Evolutionary conservation across 176 grass and related monocot species (phyloP), one percentile per base, ranked within the genome.

Genomic region (Rhynchospora tenuis): DNA sequence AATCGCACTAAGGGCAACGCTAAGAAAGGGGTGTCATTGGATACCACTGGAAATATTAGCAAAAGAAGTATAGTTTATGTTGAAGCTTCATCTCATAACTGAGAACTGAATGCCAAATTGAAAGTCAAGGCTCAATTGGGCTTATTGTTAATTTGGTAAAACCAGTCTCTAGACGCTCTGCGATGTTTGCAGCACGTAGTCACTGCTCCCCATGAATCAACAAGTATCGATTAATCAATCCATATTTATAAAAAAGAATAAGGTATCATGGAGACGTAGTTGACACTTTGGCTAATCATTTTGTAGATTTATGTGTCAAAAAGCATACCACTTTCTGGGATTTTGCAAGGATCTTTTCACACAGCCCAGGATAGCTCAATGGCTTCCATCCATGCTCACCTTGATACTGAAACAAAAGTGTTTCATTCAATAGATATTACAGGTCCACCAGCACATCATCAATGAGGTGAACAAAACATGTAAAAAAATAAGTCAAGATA

Each of bases 311-410:
- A 51, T 0, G 46, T 54, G 77, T 80, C 64, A 77, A 27, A 87
- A 79, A 12, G 88, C 92, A 75, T 95, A 98, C 96, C 92, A 98
- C 87, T 84, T 89, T 95, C 89, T 98, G 96, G 68, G 90, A 95
- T 95, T 98, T 98, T 73, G 93, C 89, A 83, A 98, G 96, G 59
- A 98, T 92, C 70, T 93, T 98, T 60, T 98, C 96, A 87, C 96
- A 98, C 44, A 98, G 51, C 71, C 93, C 96, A 78, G 91, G 89
- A 82, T 98, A 98, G 71, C 83, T 89, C 89, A 90, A 83, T 33
- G 96, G 96, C 65, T 88, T 93, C 96, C 96, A 98, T 79, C 93
- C 96, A 87, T 89, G 23, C 75, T 93, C 91, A 60, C 96, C 93
- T 91, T 98, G 93, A 90, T 98, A 98, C 96, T 98, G 88, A 90